These are phyloP conservation scores for Acer saccharum DNA, from an alignment of 345 rosid genomes.

Conservation along the genomic window DNA sequence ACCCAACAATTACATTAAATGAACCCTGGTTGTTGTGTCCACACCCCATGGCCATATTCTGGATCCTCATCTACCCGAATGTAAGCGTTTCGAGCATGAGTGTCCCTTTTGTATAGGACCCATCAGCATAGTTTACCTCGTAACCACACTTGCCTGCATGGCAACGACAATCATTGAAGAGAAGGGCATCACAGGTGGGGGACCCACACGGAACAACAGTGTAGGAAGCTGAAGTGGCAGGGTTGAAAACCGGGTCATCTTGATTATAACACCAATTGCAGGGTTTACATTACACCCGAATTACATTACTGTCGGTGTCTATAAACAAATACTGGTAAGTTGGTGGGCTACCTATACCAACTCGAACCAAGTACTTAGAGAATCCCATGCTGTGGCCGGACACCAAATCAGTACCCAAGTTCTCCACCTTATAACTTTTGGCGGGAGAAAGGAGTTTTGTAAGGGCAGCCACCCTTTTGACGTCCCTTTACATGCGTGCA, in stretches of 20 bases:
- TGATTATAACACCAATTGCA: too few relatives aligned
- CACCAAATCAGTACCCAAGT: constrained; percentile 82
- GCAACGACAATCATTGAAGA: too few relatives aligned
- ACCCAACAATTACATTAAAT: constrained; percentile 91
- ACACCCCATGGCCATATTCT: constrained; percentile 87
- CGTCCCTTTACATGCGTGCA: constrained; percentile 70
- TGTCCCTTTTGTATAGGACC: constrained; percentile 87
- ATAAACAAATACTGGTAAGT: constrained; percentile 45
- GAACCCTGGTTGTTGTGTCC: constrained; percentile 87
- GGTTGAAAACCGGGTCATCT: too few relatives aligned
- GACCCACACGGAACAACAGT: too few relatives aligned
- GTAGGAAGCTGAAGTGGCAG: too few relatives aligned
- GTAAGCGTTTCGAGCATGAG: constrained; percentile 88
- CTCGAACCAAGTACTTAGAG: constrained; percentile 83
- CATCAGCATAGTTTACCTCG: constrained; percentile 82
- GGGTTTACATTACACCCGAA: too few relatives aligned
- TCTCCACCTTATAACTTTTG: constrained; percentile 30
- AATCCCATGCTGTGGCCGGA: constrained; percentile 95
- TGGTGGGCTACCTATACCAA: constrained; percentile 91
- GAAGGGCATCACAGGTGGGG: too few relatives aligned
- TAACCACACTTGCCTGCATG: too few relatives aligned
- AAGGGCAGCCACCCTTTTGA: constrained; percentile 52
- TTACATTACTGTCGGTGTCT: too few relatives aligned
- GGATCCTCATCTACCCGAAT: constrained; percentile 53
- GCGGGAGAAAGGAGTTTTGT: constrained; percentile 45